Conservation (phyloP, 352 stramenopile species). For the Pythium sp. region DNA sequence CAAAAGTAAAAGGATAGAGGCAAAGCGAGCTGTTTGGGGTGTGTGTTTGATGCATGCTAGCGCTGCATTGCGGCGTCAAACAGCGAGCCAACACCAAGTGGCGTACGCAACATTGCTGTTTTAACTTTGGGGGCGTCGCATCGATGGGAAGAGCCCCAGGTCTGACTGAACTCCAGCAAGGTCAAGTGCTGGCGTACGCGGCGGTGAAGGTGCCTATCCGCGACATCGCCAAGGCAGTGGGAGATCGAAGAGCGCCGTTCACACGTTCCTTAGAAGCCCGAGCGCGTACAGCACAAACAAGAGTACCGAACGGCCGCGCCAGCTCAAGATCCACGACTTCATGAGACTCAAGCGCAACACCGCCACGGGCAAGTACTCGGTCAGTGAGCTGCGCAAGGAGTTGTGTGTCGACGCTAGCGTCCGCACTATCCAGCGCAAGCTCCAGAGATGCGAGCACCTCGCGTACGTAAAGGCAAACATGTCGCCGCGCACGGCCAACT, state of each 20-base stretch:
- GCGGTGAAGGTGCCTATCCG: background rate
- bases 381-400: no score
- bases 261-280: background rate
- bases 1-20: background rate
- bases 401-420: no score
- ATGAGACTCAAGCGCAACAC: no score
- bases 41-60: background rate
- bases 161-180: background rate
- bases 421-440: no score
- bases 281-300: background rate
- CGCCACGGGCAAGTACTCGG: no score
- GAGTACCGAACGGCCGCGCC: no score
- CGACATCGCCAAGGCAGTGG: background rate
- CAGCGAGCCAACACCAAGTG: background rate
- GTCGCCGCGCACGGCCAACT: no score
- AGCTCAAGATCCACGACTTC: no score
- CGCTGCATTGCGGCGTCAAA: background rate
- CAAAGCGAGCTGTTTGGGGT: background rate
- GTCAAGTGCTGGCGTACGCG: background rate
- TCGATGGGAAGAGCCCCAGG: background rate
- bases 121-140: background rate
- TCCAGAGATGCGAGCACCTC: no score
- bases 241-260: background rate
- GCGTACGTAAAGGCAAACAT: no score
- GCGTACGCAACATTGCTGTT: background rate